Evolutionary conservation across 257 asterid species (phyloP), one percentile per base, ranked within the genome.

Genomic region (Nicotiana obtusifolia): DNA sequence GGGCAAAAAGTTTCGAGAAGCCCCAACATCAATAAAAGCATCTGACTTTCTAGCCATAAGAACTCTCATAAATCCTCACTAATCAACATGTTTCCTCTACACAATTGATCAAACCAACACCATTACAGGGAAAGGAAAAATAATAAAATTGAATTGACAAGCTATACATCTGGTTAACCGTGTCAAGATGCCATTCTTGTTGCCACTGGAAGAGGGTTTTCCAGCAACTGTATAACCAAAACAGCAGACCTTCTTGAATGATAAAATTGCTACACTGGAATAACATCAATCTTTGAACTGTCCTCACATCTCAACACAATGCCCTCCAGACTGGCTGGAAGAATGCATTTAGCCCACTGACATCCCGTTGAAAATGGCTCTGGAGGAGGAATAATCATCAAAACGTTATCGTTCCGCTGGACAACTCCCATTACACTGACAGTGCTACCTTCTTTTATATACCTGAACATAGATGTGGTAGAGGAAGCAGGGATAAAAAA

Each of bases 381-480:
- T 0, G 87, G 80, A 3, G 97, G 95, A 71, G 98, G 92, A 24
- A 94, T 95, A 64, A 94, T 94, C 98, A 90, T 92, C 13, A 94
- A 88, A 87, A 89, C 94, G 77, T 87, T 94, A 66, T 91, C 98
- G 62, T 92, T 90, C 81, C 97, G 89, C 82, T 89, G 97, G 19
- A 94, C 94, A 5, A 91, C 95, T 19, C 98, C 98, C 95, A 94
- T 94, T 16, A 94, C 95, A 53, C 94, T 91, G 13, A 94, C 97
- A 0, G 94, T 88, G 87, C 94, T 94, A 68, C 98, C 98, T 87
- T 94, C 98, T 87, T 90, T 94, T 9, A 94, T 90, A 76, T 91
- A 91, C 92, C 98, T 94, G 82, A 49, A 67, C 67, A 81, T 54
- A 31, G 67, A 61, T 61, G 35, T 62, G 26, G 60, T 17, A 14